A percentile compares a stretch with the other conserved stretches of the same genome.
Evolutionary conservation across 768 basidiomycete species (phyloP).

Genomic region (Tylopilus rubrobrunneus): DNA sequence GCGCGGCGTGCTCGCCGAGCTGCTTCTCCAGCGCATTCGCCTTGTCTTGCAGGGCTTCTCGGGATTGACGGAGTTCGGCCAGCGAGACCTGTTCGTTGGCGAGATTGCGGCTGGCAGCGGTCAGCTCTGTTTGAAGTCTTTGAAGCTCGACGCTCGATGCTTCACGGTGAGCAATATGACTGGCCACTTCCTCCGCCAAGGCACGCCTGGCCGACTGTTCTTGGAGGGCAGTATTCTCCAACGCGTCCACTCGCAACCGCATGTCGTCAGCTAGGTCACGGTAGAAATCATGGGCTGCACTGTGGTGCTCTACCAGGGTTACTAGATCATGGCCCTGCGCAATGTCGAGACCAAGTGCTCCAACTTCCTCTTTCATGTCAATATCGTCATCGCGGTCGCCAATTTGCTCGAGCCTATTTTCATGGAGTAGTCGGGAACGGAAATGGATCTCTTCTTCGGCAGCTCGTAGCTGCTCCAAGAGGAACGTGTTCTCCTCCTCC

Average conservation of each 20-base stretch:
- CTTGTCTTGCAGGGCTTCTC: conserved; percentile 27
- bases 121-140: conserved; percentile 36
- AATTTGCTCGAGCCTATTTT: conserved; percentile 2
- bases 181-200: conserved; percentile 36
- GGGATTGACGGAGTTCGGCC: conserved; percentile 13
- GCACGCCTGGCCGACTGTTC: conserved; percentile 17
- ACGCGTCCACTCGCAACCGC: conserved; percentile 7
- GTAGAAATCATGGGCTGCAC: conserved; percentile 36
- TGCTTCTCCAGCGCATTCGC: conserved; percentile 25
- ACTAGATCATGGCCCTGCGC: conserved; percentile 7
- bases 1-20: conserved; percentile 29
- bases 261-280: conserved; percentile 35
- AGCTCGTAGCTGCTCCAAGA: conserved; percentile 27
- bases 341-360: conserved; percentile 15
- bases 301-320: conserved; percentile 12
- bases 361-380: conserved; percentile 19
- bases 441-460: conserved; percentile 15
- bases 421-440: conserved; percentile 11
- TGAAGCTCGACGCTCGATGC: conserved; percentile 42
- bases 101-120: conserved; percentile 18
- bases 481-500: conserved; percentile 47
- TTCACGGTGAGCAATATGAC: conserved; percentile 39
- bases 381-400: not conserved
- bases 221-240: conserved; percentile 10
- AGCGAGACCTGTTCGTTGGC: conserved; percentile 21